Base-by-base conservation (phyloP, 371 early-diverging fungal genomes). In the Mortierella sp. region DNA sequence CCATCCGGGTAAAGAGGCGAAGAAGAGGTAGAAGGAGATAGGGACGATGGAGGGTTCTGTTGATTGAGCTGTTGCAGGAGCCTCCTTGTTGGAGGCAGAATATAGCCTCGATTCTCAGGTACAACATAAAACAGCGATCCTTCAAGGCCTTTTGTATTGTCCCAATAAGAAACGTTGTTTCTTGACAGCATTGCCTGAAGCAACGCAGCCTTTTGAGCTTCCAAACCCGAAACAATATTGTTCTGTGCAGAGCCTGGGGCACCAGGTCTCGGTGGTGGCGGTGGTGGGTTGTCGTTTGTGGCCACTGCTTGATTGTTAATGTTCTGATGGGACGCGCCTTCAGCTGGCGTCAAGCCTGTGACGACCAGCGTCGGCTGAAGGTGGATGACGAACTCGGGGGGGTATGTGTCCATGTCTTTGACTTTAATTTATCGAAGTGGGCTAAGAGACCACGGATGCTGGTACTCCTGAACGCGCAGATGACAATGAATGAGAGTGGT, bases 1-100 rank as follows among this genome's bases (percentile, higher is more conserved):
- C 96, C 96, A 79, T 95, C 96, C 0, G 97, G 97, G 85, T 90
- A 87, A 47, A 95, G 73, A 0, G 94, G 93, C 8, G 96, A 96
- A 5, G 87, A 80, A 10, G 88, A 84, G 11, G 86, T 87, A 3
- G 90, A 83, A 0, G 96, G 96, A 8, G 95, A 95, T 7, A 96
- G 81, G 3, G 87, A 70, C 2, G 92, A 57, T 4, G 92, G 63
- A 84, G 65, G 86, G 88, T 66, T 83, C 63, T 74, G 64, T 50
- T 82, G 88, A 22, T 68, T 33, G 43, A 67, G 64, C 38, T 74
- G 76, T 50, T 81, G 82, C 28, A 81, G 61, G 60, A 57, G 72
- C 40, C 81, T 84, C 38, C 84, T 74, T 45, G 83, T 72, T 16
- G 84, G 73, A 24, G 87, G 76, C 40, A 64, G 64, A 58, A 77